Base-by-base conservation (phyloP, 306 rosid genomes). In the Gynostemma pentaphyllum region DNA sequence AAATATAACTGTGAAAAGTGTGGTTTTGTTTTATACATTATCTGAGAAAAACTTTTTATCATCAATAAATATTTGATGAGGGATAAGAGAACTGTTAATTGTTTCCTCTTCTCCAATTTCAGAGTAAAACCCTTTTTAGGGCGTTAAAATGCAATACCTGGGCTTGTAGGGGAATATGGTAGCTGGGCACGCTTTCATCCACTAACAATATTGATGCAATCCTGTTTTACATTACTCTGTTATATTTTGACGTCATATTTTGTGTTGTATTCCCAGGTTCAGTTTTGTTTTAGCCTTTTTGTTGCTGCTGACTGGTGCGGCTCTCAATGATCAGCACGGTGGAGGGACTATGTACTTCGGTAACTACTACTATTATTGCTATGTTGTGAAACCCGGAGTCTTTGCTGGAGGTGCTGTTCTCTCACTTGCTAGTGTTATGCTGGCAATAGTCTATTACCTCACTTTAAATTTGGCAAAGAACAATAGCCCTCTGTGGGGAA, bases 361-460 rank as follows among this genome's bases (percentile, higher is more conserved):
- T 49, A 75, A 70, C 81, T 61, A 61, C 36, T 61, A 61, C 66
- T 89, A 83, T 77, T 80, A 82, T 74, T 89, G 97, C 75, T 86
- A 83, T 55, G 87, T 86, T 64, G 97, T 89, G 64, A 89, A 86
- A 70, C 91, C 85, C 0, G 90, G 98, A 50, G 96, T 92, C 36
- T 88, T 92, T 68, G 81, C 87, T 0, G 90, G 85, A 19, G 88
- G 95, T 1, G 80, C 98, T 9, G 0, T 81, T 62, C 56, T 92
- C 61, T 76, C 96, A 10, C 55, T 88, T 69, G 80, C 85, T n/a
- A 86, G 95, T 70, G 77, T 77, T 72, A 19, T 69, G 37, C 84
- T 84, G 29, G 98, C 94, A 69, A 54, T 86, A 47, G 51, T 76
- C 63, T 86, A 86, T 68, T 88, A 86, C 68, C 70, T 82, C 27